Conservation (phyloP, 345 rosid species). For the Syzygium aromaticum region DNA sequence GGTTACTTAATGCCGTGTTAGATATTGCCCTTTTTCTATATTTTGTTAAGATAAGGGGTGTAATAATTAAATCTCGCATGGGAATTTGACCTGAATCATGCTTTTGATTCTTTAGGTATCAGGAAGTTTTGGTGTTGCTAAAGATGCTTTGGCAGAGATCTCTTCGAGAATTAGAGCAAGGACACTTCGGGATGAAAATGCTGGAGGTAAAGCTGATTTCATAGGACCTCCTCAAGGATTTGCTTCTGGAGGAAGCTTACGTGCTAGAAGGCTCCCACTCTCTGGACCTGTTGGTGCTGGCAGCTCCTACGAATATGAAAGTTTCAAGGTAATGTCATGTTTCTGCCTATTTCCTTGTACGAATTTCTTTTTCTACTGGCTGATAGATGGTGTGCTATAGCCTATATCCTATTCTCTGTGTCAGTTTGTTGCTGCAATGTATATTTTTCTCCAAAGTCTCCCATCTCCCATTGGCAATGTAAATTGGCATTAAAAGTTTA, state of each 20-base stretch:
- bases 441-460: neutral
- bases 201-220: slow-evolving; percentile 23
- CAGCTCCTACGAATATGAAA: slow-evolving; percentile 26
- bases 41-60: neutral
- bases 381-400: neutral
- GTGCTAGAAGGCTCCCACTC: slow-evolving; percentile 15
- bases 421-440: neutral
- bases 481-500: neutral
- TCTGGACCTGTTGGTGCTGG: slow-evolving; percentile 19
- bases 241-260: slow-evolving; percentile 19
- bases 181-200: slow-evolving; percentile 37
- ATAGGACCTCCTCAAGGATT: slow-evolving; percentile 21
- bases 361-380: neutral
- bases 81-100: slow-evolving; percentile 1
- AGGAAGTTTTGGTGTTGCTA: slow-evolving; percentile 39
- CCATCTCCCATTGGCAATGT: neutral
- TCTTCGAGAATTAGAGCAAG: slow-evolving; percentile 40
- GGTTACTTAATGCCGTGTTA: neutral
- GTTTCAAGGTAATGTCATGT: slow-evolving; percentile 12
- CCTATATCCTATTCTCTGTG: neutral
- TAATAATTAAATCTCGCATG: neutral
- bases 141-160: slow-evolving; percentile 50
- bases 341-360: neutral
- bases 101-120: slow-evolving; percentile 33
- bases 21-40: neutral